phyloP scores from a whole-genome alignment of 352 stramenopile species.

The Pythium diclinum region DNA sequence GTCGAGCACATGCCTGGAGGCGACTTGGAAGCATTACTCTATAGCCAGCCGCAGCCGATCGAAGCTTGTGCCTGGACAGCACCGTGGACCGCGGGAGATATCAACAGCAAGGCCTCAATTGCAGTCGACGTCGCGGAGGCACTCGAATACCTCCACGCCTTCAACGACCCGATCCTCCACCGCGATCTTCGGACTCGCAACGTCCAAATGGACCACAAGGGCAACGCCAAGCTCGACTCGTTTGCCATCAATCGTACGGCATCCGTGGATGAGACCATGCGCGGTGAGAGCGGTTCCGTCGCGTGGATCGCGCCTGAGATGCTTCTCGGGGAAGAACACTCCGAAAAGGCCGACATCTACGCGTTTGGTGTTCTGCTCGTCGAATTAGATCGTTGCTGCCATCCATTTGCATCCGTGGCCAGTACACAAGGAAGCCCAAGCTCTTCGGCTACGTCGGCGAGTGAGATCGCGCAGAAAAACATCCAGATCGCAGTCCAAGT shows the following conservation, averaged over 20 bases:
- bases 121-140: slow-evolving; percentile 15
- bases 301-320: slow-evolving; percentile 18
- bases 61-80: background rate
- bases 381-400: slow-evolving; percentile 20
- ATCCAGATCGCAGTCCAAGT: slow-evolving; percentile 16
- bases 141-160: slow-evolving; percentile 22
- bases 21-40: no score
- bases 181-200: slow-evolving; percentile 19
- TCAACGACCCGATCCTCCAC: slow-evolving; percentile 12
- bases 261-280: slow-evolving; percentile 18
- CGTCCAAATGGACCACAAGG: slow-evolving; percentile 3
- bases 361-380: slow-evolving; percentile 29
- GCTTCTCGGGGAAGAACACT: slow-evolving; percentile 21
- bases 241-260: slow-evolving; percentile 14
- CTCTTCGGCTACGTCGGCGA: no score
- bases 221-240: slow-evolving; percentile 5
- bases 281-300: slow-evolving; percentile 19
- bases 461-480: slow-evolving; percentile 4
- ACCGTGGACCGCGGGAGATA: background rate
- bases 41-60: background rate
- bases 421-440: no score
- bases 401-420: no score
- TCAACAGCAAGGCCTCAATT: slow-evolving; percentile 1
- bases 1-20: no score
- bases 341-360: slow-evolving; percentile 29